Percentiles rank a stretch among this genome's conserved stretches.
These are phyloP conservation scores for Nitzschia putrida DNA, from an alignment of 108 stramenopile genomes.

Conservation along the genomic window DNA sequence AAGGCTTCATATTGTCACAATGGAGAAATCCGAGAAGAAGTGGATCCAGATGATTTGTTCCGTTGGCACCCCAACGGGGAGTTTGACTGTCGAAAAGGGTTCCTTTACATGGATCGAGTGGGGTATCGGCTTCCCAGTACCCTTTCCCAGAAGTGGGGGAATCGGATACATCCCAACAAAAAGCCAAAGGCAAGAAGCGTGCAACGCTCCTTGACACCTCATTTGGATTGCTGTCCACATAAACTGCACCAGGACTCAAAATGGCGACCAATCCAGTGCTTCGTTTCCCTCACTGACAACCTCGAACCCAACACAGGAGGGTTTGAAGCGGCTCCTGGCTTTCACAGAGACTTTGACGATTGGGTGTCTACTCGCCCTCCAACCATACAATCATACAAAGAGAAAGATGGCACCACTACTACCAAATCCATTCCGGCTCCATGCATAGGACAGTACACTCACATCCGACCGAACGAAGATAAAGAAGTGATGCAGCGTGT, in stretches of 20 bases:
- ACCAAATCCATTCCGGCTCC: conserved; percentile 35
- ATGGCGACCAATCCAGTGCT: conserved; percentile 95
- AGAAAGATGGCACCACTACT: conserved; percentile 8
- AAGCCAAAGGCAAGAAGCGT: conserved; percentile 56
- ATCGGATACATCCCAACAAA: conserved; percentile 23
- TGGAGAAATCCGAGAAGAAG: conserved; percentile 47
- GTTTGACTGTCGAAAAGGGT: conserved; percentile 72
- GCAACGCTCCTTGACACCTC: conserved; percentile 91
- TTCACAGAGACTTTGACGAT: conserved; percentile 81
- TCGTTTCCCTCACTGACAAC: conserved; percentile 85
- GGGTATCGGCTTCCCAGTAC: conserved; percentile 81
- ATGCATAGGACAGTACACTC: conserved; percentile 91
- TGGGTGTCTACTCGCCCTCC: conserved; percentile 59
- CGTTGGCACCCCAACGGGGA: conserved; percentile 81
- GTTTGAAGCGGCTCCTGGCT: conserved; percentile 90
- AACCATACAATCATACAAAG: conserved; percentile 16
- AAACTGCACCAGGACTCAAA: conserved; percentile 51
- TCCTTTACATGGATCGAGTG: conserved; percentile 87
- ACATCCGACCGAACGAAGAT: conserved; percentile 86
- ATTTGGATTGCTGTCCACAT: conserved; percentile 93
- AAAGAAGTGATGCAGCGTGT: conserved; percentile 65
- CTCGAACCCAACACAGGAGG: conserved; percentile 80
- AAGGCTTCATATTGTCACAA: conserved; percentile 66
- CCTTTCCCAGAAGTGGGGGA: conserved; percentile 61
- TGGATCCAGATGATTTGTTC: conserved; percentile 23